Evolutionary conservation across 1,139 yeast species (phyloP), one percentile per base, ranked within the genome.

Genomic region (Yamadazyma epiphylla): DNA sequence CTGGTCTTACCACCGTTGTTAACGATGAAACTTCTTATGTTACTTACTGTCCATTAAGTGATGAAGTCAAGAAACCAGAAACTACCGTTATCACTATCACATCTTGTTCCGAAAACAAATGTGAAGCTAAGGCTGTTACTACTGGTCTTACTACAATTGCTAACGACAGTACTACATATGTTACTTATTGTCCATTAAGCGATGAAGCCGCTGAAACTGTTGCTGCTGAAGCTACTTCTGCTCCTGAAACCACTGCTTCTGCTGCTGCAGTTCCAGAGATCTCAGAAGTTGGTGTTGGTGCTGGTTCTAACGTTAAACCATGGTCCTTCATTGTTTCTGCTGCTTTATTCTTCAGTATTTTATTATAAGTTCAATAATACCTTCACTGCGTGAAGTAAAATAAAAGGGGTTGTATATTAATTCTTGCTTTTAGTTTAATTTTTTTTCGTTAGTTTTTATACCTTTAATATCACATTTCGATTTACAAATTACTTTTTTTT

Each of bases 11-110:
- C 30, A 51, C 58, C 33, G 45, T 46, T 22, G 38, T 44, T 35
- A 38, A 45, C 29, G 38, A 29, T 24, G 15, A 25, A 15, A 59
- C 64, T 28, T 35, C 48, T 25, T 58, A 56, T 51, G 53, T 60
- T 32, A 59, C 65, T 27, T 57, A 51, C 48, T 57, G 63, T 41
- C 64, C 64, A 35, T 44, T 56, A 31, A 29, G 48, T 20, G 25
- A 22, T 15, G 32, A 19, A 24, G 13, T 30, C 24, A 24, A 17
- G 24, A 21, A 8, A 5, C 15, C 33, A n/a, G 20, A 24, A 11
- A 22, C 33, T 15, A 23, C 31, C 17, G 56, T 66, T 37, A 57
- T 66, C 33, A 71, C 80, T 47, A 55, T 72, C 53, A 72, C 78
- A 35, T 64, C 71, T 25, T 73, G 80, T 58, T 41, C 47, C 15